Base-by-base conservation (phyloP, 116 monocot species). In the Phalaenopsis hybrid region DNA sequence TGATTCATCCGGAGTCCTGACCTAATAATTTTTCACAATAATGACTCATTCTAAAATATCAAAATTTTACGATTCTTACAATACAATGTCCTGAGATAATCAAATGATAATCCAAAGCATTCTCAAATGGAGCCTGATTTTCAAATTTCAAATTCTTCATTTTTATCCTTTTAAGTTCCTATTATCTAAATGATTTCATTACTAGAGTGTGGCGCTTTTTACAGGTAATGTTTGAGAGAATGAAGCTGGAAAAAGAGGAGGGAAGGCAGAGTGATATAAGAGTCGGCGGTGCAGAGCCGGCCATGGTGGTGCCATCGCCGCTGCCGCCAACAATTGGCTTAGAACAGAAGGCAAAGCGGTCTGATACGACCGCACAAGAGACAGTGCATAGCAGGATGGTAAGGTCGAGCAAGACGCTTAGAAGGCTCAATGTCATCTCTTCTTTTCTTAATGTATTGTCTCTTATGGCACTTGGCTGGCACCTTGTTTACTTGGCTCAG, bases 171-270 rank as follows among this genome's bases (percentile, higher is more conserved):
- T 59, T 16, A 20, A 20, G 4, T 58, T 58, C 3, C 4, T 58
- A 20, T 16, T 37, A 20, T 4, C 13, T 58, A 17, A 4, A 23
- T 21, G 23, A 63, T 63, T 63, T 21, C 5, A 5, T 21, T 4
- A 21, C 63, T 21, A 8, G 58, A 58, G 20, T 63, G 8, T 25
- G 21, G 4, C 0, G 21, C 0, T 21, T 25, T 65, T 10, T 65
- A 10, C 65, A 65, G 65, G 85, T 79, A 10, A 91, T 96, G 94
- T 91, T 91, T 37, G 92, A 94, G 83, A 87, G 90, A 75, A 90
- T 94, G 90, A 93, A 92, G 81, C 67, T 94, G 72, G 96, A 96
- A 87, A 94, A 91, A 80, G 94, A 96, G 85, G 94, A 96, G 80
- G 94, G 91, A 11, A 85, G 92, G 48, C 92, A 91, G 13, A 80